These are phyloP conservation scores for Lolium perenne DNA, from an alignment of 176 grass and related monocot species.

Conservation along the genomic window DNA sequence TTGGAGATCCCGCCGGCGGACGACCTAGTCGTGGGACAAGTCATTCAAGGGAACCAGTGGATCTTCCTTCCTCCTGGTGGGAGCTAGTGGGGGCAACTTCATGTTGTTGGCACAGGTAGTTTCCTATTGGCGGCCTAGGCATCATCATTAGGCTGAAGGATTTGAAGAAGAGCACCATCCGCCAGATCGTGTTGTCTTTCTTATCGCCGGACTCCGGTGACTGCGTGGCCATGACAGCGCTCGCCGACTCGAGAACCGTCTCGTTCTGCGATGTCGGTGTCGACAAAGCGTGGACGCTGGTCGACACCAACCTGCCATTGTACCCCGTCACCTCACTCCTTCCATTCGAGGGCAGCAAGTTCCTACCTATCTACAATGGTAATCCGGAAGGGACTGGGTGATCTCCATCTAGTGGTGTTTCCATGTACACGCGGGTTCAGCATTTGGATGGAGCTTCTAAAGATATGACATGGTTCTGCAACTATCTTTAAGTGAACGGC, in stretches of 20 bases:
- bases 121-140: too few relatives aligned
- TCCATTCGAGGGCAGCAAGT: neutral
- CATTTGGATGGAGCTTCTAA: too few relatives aligned
- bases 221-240: slow-evolving; percentile 28
- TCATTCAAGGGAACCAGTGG: too few relatives aligned
- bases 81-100: too few relatives aligned
- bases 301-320: slow-evolving; percentile 14
- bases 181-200: slow-evolving; percentile 29
- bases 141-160: neutral
- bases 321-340: neutral
- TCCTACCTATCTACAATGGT: neutral
- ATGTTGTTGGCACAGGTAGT: too few relatives aligned
- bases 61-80: too few relatives aligned
- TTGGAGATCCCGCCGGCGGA: neutral
- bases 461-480: too few relatives aligned
- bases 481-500: too few relatives aligned
- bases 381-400: neutral
- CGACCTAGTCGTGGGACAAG: neutral
- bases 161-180: neutral
- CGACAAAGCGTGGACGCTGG: neutral
- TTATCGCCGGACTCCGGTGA: neutral
- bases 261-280: slow-evolving; percentile 15
- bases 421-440: neutral
- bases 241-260: neutral
- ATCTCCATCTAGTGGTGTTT: slow-evolving; percentile 7